Base-by-base conservation (phyloP, 2,329 filamentous ascomycete species). In the Fusarium udum region DNA sequence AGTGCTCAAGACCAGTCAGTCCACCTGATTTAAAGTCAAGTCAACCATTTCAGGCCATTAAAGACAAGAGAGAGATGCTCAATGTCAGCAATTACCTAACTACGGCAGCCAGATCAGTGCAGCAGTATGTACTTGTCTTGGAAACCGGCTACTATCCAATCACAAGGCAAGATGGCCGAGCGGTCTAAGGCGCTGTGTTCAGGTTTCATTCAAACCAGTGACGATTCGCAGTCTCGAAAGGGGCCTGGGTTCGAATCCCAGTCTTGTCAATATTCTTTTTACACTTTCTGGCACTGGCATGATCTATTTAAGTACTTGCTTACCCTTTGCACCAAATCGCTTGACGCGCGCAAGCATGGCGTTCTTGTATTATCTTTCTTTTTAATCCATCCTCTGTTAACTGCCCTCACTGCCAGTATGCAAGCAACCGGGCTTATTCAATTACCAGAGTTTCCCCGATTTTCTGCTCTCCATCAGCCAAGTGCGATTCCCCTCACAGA, bases 161-260 rank as follows among this genome's bases (percentile, higher is more conserved):
- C 49, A 66, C 10, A 58, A 58, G 64, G 64, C 49, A 66, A 66
- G 64, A 66, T 66, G 64, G 64, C 64, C 64, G 64, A 66, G 64
- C 61, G 64, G 64, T 66, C 64, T 66, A 66, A 66, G 64, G 64
- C 61, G 64, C 64, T 66, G 64, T 66, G 64, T 66, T 66, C 64
- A 66, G 64, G 64, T 66, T 65, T 62, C 0, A 66, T 65, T 28
- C 15, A 45, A 66, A 66, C 64, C 42, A 65, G 61, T 34, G 48
- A 66, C 64, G 64, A 66, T 66, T 66, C 64, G 64, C 64, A 66
- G 64, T 66, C 64, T 66, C 63, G 63, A 66, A 65, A 66, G 63
- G 61, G 63, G 61, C 64, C 64, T 66, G 64, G 64, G 64, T 67
- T 66, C 64, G 64, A 67, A 66, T 67, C 64, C 64, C 64, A 67